Percentiles rank a stretch among this genome's conserved stretches.
These are phyloP conservation scores for Eleusine indica DNA, from an alignment of 176 grass and related monocot species.

Conservation along the genomic window DNA sequence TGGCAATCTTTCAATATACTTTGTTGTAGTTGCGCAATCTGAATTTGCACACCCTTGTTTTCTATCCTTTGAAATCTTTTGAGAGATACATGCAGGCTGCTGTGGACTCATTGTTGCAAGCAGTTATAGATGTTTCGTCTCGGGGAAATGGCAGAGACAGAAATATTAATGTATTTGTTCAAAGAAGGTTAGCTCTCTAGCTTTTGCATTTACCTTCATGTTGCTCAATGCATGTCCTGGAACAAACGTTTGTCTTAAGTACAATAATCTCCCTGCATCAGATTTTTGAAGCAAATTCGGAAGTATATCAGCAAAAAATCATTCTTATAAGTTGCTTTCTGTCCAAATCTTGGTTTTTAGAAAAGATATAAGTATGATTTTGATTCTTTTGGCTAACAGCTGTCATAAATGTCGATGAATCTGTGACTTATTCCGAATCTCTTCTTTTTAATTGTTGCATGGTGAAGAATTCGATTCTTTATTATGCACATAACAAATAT, in stretches of 20 bases:
- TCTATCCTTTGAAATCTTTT: conserved; percentile 38
- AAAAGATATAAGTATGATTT: conserved; percentile 24
- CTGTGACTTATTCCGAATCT: background rate
- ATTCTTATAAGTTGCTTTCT: conserved; percentile 32
- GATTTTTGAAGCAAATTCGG: background rate
- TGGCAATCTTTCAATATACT: conserved; percentile 32
- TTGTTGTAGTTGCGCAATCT: background rate
- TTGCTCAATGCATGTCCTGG: conserved; percentile 19
- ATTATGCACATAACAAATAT: background rate
- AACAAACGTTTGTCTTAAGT: background rate
- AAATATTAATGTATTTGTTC: conserved; percentile 90
- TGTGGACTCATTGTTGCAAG: conserved; percentile 81
- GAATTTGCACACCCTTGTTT: conserved; percentile 29
- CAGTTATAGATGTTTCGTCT: conserved; percentile 88
- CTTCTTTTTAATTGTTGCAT: conserved; percentile 7
- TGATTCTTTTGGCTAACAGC: conserved; percentile 7
- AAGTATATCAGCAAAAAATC: background rate
- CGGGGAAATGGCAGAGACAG: conserved; percentile 83
- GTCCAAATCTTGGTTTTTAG: background rate
- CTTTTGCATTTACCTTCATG: conserved; percentile 10
- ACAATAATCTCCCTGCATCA: background rate
- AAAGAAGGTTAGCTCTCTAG: conserved; percentile 64
- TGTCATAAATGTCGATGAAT: conserved; percentile 29
- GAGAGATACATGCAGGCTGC: conserved; percentile 73
- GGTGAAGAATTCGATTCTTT: conserved; percentile 10